phyloP scores from a whole-genome alignment of 208 protist genomes.

The Leishmania lainsoni region DNA sequence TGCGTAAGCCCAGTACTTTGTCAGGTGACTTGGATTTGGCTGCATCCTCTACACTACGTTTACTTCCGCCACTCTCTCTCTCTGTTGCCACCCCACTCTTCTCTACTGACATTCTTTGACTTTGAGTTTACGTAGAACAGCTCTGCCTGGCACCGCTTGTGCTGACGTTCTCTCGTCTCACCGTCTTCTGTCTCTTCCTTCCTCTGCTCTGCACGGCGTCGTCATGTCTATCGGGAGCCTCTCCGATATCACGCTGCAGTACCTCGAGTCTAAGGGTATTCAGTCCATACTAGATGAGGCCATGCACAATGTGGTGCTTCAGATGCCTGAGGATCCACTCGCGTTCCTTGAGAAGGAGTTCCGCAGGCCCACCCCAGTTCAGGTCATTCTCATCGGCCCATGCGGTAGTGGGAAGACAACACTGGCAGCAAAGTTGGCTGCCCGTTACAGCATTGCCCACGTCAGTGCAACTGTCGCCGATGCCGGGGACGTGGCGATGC shows the following conservation, averaged over 20 bases:
- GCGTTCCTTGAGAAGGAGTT: slow-evolving; percentile 57
- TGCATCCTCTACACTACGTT: background rate
- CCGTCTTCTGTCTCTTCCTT: background rate
- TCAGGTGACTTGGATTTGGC: no score
- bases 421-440: slow-evolving; percentile 73
- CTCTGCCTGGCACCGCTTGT: background rate
- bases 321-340: slow-evolving; percentile 73
- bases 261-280: slow-evolving; percentile 78
- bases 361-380: slow-evolving; percentile 42
- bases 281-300: slow-evolving; percentile 71
- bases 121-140: background rate
- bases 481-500: slow-evolving; percentile 35
- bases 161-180: background rate
- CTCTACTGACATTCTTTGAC: background rate
- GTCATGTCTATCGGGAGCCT: slow-evolving; percentile 75
- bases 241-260: slow-evolving; percentile 57
- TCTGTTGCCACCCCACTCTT: background rate
- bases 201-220: background rate
- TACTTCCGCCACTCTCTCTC: background rate
- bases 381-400: slow-evolving; percentile 79
- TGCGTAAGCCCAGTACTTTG: background rate
- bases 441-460: slow-evolving; percentile 84
- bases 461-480: slow-evolving; percentile 84
- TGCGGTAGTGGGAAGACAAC: slow-evolving; percentile 94
- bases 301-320: slow-evolving; percentile 72